Evolutionary conservation across 2,329 filamentous ascomycete genomes (phyloP).

Genomic region (Claviceps paspali): DNA sequence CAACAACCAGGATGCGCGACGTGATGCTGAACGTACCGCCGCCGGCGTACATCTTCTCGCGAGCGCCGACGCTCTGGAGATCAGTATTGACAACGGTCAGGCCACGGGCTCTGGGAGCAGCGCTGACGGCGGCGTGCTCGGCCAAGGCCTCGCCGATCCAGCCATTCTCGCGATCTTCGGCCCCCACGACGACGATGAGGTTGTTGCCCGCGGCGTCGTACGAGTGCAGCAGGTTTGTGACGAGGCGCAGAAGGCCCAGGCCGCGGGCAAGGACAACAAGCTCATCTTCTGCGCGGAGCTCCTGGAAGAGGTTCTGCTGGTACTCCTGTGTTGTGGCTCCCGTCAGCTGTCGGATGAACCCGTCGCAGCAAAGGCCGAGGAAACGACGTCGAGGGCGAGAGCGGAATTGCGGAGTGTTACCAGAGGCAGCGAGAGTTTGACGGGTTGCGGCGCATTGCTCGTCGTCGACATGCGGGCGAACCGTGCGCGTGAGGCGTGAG

Average conservation of each 20-base stretch:
- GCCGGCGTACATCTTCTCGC: constrained; percentile 80
- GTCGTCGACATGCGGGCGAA: constrained; percentile 34
- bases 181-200: constrained; percentile 74
- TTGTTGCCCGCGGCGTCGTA: constrained; percentile 95
- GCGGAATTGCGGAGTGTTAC: constrained; percentile 10
- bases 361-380: background rate
- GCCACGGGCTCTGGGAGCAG: constrained; percentile 65
- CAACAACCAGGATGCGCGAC: constrained; percentile 85
- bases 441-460: constrained; percentile 45
- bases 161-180: constrained; percentile 83
- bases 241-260: constrained; percentile 76
- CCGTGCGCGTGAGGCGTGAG: background rate
- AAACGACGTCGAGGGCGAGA: background rate
- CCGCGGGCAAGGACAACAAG: constrained; percentile 84
- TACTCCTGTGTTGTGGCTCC: constrained; percentile 43
- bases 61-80: constrained; percentile 67
- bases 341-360: background rate
- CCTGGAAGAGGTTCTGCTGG: constrained; percentile 88
- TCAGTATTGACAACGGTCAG: constrained; percentile 91
- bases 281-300: constrained; percentile 81
- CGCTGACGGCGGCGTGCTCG: constrained; percentile 86
- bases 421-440: constrained; percentile 63
- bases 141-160: constrained; percentile 95
- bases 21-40: constrained; percentile 95
- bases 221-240: constrained; percentile 92